Base-by-base conservation (phyloP, 305 asterid species). In the Caryopteris hybrid region DNA sequence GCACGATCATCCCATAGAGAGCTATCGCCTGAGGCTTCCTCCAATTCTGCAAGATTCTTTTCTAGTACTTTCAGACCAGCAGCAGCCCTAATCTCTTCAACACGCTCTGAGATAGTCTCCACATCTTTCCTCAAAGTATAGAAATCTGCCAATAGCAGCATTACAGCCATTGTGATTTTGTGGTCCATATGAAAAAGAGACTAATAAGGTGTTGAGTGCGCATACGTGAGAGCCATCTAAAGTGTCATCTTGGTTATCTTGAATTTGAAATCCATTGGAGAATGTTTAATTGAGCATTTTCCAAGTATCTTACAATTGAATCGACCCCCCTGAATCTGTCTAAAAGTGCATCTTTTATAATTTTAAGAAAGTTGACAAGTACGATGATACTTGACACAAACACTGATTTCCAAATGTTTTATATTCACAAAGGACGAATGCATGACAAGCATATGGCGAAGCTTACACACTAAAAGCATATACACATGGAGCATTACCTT, bases 1-100 rank as follows among this genome's bases (percentile, higher is more conserved):
- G 72, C 88, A 62, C 83, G 97, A 82, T 94, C 95, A 61, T 94
- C 97, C 97, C 99, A 94, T 14, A 94, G 79, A 80, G 97, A 80
- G 84, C 80, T 85, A 60, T 91, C 95, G 29, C 84, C 85, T 5
- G 93, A 87, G 61, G 96, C 97, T 57, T 83, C 87, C 82, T 94
- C 99, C 80, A 91, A 76, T 63, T 84, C 84, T 36, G 76, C 82
- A 61, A 82, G 85, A 60, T 75, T 91, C 63, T 82, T 84, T 69
- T 89, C 89, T n/a, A 91, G 92, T 78, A 71, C 81, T 77, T 83
- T 75, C 77, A 94, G 79, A 81, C 99, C 91, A 68, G 95, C 92
- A 77, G 83, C 61, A 58, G 76, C 82, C 78, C 96, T 86, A 22
- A 89, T 82, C 83, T 94, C 99, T 69, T 91, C 84, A n/a, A 94